These are phyloP conservation scores for Pseudogymnoascus sp. DNA, from an alignment of 2,329 filamentous ascomycete species.

Conservation along the genomic window DNA sequence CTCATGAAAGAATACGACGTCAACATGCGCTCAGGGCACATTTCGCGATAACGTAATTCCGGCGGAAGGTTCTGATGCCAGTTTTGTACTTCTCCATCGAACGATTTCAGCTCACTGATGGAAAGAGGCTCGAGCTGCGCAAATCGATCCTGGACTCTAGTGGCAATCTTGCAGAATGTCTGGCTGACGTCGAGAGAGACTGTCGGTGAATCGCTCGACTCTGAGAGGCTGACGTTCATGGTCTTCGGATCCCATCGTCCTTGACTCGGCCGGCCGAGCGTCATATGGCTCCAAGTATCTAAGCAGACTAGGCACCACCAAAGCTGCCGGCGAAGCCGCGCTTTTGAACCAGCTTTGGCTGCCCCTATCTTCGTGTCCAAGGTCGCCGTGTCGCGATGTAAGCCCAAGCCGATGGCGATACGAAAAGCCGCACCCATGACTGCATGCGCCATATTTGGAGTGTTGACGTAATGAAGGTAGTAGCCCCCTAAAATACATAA, in stretches of 20 bases:
- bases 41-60: not conserved
- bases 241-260: constrained; percentile 1
- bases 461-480: constrained; percentile 23
- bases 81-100: not conserved
- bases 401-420: constrained; percentile 19
- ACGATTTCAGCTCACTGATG: not conserved
- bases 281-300: constrained; percentile 30
- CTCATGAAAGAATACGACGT: not conserved
- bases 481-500: constrained; percentile 20
- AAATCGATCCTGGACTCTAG: not conserved
- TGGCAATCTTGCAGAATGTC: not conserved
- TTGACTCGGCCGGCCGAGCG: not conserved
- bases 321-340: constrained; percentile 23
- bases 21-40: not conserved
- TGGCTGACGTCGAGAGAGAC: not conserved
- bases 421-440: constrained; percentile 19
- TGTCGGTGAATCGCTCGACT: not conserved
- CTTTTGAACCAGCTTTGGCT: constrained; percentile 21
- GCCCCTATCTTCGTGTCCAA: not conserved
- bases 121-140: constrained; percentile 1
- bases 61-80: not conserved
- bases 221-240: not conserved
- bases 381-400: constrained; percentile 17
- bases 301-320: constrained; percentile 39
- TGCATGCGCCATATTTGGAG: constrained; percentile 22